A percentile compares a stretch with the other conserved stretches of the same genome.
phyloP scores from a whole-genome alignment of 257 asterid genomes.

The Haberlea rhodopensis region DNA sequence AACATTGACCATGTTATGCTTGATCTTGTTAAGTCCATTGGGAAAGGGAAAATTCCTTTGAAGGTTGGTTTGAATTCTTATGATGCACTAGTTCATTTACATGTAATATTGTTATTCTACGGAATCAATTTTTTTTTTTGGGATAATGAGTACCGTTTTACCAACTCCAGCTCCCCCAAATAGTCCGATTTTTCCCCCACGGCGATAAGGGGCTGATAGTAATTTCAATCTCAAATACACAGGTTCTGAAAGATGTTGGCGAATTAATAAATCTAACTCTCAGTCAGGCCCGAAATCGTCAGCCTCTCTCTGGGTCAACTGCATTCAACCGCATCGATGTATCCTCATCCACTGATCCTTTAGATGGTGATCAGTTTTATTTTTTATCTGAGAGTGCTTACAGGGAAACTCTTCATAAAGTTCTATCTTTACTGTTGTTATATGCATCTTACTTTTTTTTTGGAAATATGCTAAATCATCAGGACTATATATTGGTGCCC shows the following conservation, averaged over 20 bases:
- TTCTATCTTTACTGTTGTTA: conserved; percentile 19
- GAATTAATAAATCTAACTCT: conserved; percentile 66
- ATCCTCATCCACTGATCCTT: conserved; percentile 67
- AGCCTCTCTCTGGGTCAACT: conserved; percentile 89
- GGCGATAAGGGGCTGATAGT: too few relatives aligned
- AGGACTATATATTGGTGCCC: conserved; percentile 93
- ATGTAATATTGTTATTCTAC: conserved; percentile 9
- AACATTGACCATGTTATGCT: conserved; percentile 67
- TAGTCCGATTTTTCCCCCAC: too few relatives aligned
- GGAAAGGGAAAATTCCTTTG: conserved; percentile 81
- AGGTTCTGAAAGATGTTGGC: conserved; percentile 89
- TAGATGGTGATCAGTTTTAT: conserved; percentile 53
- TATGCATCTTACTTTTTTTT: conserved; percentile 12
- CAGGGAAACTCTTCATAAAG: conserved; percentile 6
- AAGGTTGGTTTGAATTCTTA: conserved; percentile 48
- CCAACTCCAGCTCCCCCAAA: too few relatives aligned
- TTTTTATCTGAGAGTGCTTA: conserved; percentile 13
- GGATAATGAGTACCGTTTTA: not conserved
- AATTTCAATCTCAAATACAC: conserved; percentile 27
- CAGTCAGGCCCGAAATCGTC: conserved; percentile 73
- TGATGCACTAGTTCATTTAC: conserved; percentile 9
- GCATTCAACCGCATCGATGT: conserved; percentile 77
- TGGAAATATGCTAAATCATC: conserved; percentile 25
- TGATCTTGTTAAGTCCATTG: conserved; percentile 81
- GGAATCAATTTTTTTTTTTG: conserved; percentile 8